Evolutionary conservation across 2,329 filamentous ascomycete genomes (phyloP).

Genomic region (Botrytis medusae): DNA sequence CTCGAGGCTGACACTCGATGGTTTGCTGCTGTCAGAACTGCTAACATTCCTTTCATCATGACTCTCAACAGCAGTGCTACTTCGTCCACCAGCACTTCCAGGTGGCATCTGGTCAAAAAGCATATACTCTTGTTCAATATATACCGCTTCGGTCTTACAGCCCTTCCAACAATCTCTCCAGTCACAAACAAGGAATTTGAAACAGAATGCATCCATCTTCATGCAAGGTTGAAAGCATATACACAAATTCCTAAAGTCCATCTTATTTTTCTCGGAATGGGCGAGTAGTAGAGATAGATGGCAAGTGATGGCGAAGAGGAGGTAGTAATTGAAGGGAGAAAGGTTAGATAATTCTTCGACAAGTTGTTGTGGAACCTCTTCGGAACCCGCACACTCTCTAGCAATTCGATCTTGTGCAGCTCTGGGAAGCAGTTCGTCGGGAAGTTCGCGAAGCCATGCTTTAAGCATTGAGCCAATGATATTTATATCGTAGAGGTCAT

Average conservation of each 20-base stretch:
- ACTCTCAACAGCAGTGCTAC: conserved; percentile 39
- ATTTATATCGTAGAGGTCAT: conserved; percentile 92
- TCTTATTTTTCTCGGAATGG: conserved; percentile 94
- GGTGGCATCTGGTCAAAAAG: conserved; percentile 60
- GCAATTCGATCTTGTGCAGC: conserved; percentile 76
- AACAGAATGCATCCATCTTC: conserved; percentile 93
- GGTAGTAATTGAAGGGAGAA: conserved; percentile 96
- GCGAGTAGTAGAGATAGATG: conserved; percentile 89
- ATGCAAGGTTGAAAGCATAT: conserved; percentile 97
- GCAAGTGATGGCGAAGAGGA: conserved; percentile 95
- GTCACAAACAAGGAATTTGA: conserved; percentile 91
- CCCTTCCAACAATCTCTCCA: conserved; percentile 98
- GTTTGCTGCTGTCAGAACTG: conserved; percentile 64
- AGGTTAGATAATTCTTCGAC: conserved; percentile 90
- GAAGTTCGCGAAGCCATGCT: conserved; percentile 91
- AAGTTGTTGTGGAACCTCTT: conserved; percentile 78
- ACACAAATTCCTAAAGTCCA: conserved; percentile 93
- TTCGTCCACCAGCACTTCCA: conserved; percentile 34
- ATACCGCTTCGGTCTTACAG: conserved; percentile 84
- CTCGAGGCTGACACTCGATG: conserved; percentile 42
- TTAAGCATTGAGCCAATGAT: conserved; percentile 96
- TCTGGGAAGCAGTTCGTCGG: conserved; percentile 90
- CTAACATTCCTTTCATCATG: conserved; percentile 59
- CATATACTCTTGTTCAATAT: conserved; percentile 67
- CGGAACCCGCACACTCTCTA: conserved; percentile 74